Evolutionary conservation across 768 basidiomycete species (phyloP), one percentile per base, ranked within the genome.

Genomic region (Asterophora parasitica): DNA sequence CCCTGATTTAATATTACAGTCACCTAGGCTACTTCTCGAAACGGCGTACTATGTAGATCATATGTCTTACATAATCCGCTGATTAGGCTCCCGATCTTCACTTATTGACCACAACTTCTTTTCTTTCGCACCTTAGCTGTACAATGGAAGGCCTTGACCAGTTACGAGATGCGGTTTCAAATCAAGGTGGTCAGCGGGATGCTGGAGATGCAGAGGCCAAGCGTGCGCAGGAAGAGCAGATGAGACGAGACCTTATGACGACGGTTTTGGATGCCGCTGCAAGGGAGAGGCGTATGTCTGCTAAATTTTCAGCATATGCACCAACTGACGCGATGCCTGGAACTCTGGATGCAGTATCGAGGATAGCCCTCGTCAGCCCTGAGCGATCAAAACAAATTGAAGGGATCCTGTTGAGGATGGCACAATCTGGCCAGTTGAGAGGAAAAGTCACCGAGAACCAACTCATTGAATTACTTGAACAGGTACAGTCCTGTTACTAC

Each of bases 301-400:
- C 30, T 13, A 32, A 19, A 46, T 26, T 42, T 32, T 33, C 34
- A 15, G 40, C 7, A 16, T 46, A 17, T 23, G 33, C 26, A 40
- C 43, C 30, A 13, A 35, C 28, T 56, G 15, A 48, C 49, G 43
- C 38, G n/a, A 26, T 17, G 9, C 45, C 44, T 34, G 47, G 43
- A 39, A 40, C 38, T 15, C 15, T 17, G 23, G 49, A 9, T 19
- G 37, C 16, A 95, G 92, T 94, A 47, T 83, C 88, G 8, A 82
- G 93, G 41, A 94, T 95, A 53, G 78, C 84, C 4, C 80, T 95
- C 23, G 92, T 94, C 56, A 87, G 88, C 54, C 84, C 89, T 0
- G 82, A 88, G 33, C 73, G 89, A 61, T 85, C 90, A 13, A 76
- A 76, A 52, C 82, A 91, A 62, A 88, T 95, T 55, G 88, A 93